These are phyloP conservation scores for Coriaria nepalensis DNA, from an alignment of 306 rosid species.

Conservation along the genomic window DNA sequence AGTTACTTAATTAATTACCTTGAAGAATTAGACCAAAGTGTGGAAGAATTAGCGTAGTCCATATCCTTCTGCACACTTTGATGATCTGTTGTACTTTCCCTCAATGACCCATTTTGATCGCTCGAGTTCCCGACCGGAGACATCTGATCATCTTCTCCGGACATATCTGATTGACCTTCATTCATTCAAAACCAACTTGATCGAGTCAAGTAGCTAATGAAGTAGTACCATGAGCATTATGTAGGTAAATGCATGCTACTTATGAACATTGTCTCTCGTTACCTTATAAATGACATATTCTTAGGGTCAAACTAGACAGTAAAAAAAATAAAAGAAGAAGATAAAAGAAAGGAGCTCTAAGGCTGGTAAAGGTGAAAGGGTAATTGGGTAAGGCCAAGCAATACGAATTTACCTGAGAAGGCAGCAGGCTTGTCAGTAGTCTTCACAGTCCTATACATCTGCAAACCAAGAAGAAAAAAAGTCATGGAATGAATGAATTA, in stretches of 20 bases:
- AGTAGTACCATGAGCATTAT: too few species aligned
- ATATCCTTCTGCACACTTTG: slow-evolving; percentile 28
- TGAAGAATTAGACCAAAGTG: slow-evolving; percentile 81
- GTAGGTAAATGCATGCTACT: too few species aligned
- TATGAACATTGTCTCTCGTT: too few species aligned
- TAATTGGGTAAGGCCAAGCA: slow-evolving; percentile 22
- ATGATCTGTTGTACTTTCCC: too few species aligned
- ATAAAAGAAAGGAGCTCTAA: slow-evolving; percentile 11
- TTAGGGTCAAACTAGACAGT: neutral
- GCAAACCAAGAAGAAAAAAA: slow-evolving; percentile 6
- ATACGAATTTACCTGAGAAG: slow-evolving; percentile 80
- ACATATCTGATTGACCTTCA: slow-evolving; percentile 77
- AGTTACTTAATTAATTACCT: slow-evolving; percentile 27
- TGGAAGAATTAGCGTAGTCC: slow-evolving; percentile 33
- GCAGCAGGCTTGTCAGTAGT: slow-evolving; percentile 91
- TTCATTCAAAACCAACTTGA: neutral
- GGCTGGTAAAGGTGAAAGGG: slow-evolving; percentile 11
- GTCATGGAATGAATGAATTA: neutral
- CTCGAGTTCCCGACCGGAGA: slow-evolving; percentile 30
- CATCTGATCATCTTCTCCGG: slow-evolving; percentile 66
- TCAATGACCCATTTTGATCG: neutral
- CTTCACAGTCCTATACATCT: slow-evolving; percentile 97
- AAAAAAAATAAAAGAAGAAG: neutral
- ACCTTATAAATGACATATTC: too few species aligned
- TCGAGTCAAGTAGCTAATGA: neutral